Base-by-base conservation (phyloP, 2,329 filamentous ascomycete species). In the Cercospora sp. region DNA sequence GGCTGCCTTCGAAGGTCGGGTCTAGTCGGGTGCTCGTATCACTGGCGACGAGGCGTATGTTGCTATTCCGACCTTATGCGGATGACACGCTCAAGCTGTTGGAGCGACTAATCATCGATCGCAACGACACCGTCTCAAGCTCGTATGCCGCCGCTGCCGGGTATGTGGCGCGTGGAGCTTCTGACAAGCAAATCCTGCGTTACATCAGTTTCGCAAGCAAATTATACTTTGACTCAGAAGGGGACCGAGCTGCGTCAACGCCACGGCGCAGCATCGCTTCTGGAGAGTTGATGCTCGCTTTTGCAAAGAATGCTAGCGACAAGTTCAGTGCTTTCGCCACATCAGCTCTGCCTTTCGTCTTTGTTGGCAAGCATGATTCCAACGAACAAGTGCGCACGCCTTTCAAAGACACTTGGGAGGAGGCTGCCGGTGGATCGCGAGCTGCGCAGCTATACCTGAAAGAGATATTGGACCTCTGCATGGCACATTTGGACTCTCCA, bases 1-100 rank as follows among this genome's bases (percentile, higher is more conserved):
- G 94, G 1, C 89, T 98, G 80, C 94, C 94, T 1, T 96, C 93
- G 0, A 98, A 98, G 81, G 91, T 98, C 59, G 95, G 93, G 42
- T 96, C 93, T 75, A 91, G 91, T 71, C 88, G 93, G 65, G 89
- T 97, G 2, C 84, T 99, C 33, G 91, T 92, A 7, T 94, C 92
- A 0, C 85, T 99, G 7, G 91, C 92, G 61, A 94, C 94, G 61
- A 88, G 93, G 12, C 91, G 94, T 71, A 88, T 87, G 39, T 85
- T 89, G 42, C 83, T 94, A 31, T 92, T 97, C 78, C 87, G 86
- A 42, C 89, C 91, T 0, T 89, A 94, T 74, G 90, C 92, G 12
- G 87, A 91, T 70, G 84, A 86, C 8, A 93, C 97, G 74, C 83
- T 97, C 61, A 90, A 89, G 71, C 78, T 93, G 9, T 86, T 97